Evolutionary conservation across 176 grass and related monocot genomes (phyloP), one percentile per base, ranked within the genome.

Genomic region (Avena eriantha): DNA sequence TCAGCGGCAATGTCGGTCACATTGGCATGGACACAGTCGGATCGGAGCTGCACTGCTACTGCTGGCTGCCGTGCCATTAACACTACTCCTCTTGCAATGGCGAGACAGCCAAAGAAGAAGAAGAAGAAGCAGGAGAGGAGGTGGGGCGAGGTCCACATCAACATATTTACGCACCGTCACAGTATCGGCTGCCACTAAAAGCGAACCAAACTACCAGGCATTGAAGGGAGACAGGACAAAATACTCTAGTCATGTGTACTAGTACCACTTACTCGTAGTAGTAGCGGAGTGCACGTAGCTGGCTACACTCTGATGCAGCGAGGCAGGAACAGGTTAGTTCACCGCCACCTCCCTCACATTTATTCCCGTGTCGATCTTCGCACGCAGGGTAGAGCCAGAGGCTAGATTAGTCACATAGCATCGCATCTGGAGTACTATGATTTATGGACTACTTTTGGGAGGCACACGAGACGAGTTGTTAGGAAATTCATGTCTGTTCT

Each of bases 141-240:
- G 60, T 12, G 18, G 2, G 29, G 29, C 29, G 29, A 36, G 36
- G 35, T 43, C 77, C 77, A 79, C 55, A 55, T 16, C 21, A 43
- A 71, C 68, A 74, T 74, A 50, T 74, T 49, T 24, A 74, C 71
- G 22, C 60, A n/a, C 59, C 79, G 11, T 47, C 70, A 65, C 29
- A 29, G 29, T 29, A 29, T 71, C 34, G 47, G 5, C 43, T 1
- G 10, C 16, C 33, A n/a, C 60, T 84, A 75, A 84, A 86, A 59
- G 21, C 79, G 31, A 64, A 83, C 79, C 89, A 83, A 83, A 86
- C 84, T 87, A 47, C 47, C 80, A 34, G 80, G 56, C 84, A 90
- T 87, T 90, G 24, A 90, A 18, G 33, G 0, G 69, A 47, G 46
- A 3, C 39, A 58, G 43, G 23, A 16, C 10, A 33, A 33, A 7